Percentiles rank a stretch among this genome's conserved stretches.
These are phyloP conservation scores for Spathaspora girioi DNA, from an alignment of 805 yeast genomes.

Conservation along the genomic window DNA sequence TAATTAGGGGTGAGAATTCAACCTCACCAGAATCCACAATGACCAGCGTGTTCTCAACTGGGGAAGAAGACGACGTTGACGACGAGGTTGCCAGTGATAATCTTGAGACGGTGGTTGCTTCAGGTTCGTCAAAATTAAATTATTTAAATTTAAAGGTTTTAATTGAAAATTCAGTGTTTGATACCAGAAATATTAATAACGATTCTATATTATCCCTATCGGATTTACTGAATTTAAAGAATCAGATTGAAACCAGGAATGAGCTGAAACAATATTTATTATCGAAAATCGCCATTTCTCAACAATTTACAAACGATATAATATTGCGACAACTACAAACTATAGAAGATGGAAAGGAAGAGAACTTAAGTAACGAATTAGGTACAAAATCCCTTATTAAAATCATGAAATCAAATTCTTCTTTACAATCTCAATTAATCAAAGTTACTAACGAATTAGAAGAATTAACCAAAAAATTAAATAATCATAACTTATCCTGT, in stretches of 20 bases:
- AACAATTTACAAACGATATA: constrained; percentile 29
- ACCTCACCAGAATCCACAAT: neutral
- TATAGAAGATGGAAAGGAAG: neutral
- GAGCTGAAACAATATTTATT: constrained; percentile 28
- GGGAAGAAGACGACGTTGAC: constrained; percentile 2
- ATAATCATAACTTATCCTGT: constrained; percentile 42
- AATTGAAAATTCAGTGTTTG: constrained; percentile 44
- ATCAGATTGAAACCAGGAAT: constrained; percentile 23
- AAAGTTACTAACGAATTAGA: constrained; percentile 25
- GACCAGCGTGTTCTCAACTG: neutral
- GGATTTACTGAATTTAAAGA: constrained; percentile 24
- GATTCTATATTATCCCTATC: constrained; percentile 30
- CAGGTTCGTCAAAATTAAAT: constrained; percentile 18
- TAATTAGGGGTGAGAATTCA: neutral
- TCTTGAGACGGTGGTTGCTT: constrained; percentile 13
- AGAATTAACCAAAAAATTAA: constrained; percentile 21
- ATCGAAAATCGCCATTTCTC: constrained; percentile 27
- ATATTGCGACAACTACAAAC: constrained; percentile 7
- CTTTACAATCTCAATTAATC: constrained; percentile 28
- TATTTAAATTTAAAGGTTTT: constrained; percentile 40
- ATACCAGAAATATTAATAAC: constrained; percentile 30
- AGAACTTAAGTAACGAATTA: constrained; percentile 11
- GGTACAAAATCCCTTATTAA: constrained; percentile 27
- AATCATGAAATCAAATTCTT: constrained; percentile 28
- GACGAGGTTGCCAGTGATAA: constrained; percentile 2